Evolutionary conservation across 805 yeast species (phyloP).

Genomic region (Nakazawaea molendinolei): DNA sequence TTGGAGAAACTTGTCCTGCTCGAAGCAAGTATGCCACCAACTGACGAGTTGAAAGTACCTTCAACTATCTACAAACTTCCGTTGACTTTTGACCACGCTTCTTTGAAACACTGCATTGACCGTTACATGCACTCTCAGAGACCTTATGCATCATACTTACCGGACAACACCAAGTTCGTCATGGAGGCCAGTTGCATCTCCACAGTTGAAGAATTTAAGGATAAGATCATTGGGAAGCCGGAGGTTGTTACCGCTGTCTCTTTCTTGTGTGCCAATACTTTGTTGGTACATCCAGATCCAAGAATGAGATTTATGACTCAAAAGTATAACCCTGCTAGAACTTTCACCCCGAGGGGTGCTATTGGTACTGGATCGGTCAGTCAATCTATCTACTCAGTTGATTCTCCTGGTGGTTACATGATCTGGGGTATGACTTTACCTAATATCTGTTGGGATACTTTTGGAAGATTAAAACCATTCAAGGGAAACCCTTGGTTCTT

Average conservation of each 20-base stretch:
- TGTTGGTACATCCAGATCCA: conserved; percentile 26
- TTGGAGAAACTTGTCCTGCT: conserved; percentile 15
- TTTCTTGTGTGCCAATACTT: conserved; percentile 24
- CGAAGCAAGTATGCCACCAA: conserved; percentile 20
- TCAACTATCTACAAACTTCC: conserved; percentile 21
- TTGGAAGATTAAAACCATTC: conserved; percentile 18
- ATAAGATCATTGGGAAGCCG: conserved; percentile 17
- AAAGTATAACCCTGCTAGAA: conserved; percentile 26
- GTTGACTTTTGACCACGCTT: conserved; percentile 20
- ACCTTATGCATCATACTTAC: conserved; percentile 26
- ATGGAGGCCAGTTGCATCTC: conserved; percentile 23
- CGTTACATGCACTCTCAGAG: conserved; percentile 24
- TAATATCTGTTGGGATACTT: conserved; percentile 28
- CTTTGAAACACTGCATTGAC: conserved; percentile 19
- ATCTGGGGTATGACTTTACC: conserved; percentile 26
- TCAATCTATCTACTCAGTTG: conserved; percentile 24
- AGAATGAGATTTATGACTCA: conserved; percentile 21
- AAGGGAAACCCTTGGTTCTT: conserved; percentile 26
- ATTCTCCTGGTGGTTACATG: conserved; percentile 27
- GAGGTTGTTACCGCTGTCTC: conserved; percentile 24
- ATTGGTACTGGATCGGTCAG: conserved; percentile 24
- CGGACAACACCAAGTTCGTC: conserved; percentile 21
- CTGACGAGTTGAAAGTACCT: conserved; percentile 20
- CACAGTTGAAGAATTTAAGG: conserved; percentile 20
- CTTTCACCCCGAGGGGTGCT: conserved; percentile 26